phyloP scores from a whole-genome alignment of 2,329 filamentous ascomycete genomes.

The Paramyrothecium sp. region DNA sequence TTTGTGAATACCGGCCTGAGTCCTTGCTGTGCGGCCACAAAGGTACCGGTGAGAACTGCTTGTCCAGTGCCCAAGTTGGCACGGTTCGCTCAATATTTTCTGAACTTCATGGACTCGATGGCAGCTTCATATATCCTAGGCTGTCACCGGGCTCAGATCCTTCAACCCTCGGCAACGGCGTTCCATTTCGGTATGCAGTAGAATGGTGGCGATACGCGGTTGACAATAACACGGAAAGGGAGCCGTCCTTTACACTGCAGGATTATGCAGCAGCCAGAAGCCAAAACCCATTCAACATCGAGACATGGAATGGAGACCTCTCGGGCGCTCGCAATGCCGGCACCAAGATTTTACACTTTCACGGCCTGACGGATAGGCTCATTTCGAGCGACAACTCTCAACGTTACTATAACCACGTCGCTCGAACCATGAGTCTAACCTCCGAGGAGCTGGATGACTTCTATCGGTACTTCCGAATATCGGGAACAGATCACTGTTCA shows the following conservation, averaged over 20 bases:
- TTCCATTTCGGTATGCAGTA: slow-evolving; percentile 12
- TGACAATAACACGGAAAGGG: slow-evolving; percentile 9
- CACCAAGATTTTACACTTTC: neutral
- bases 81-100: slow-evolving; percentile 30
- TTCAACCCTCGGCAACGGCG: slow-evolving; percentile 43
- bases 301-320: neutral
- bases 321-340: neutral
- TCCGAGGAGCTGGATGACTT: slow-evolving; percentile 9
- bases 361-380: neutral
- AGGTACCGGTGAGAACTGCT: slow-evolving; percentile 25
- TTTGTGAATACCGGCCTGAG: slow-evolving; percentile 43
- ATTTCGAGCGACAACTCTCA: neutral
- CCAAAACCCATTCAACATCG: neutral
- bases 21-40: slow-evolving; percentile 32
- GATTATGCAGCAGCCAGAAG: neutral
- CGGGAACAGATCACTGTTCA: neutral
- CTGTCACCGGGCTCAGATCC: slow-evolving; percentile 49
- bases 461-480: neutral
- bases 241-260: slow-evolving; percentile 32
- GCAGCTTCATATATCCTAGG: slow-evolving; percentile 36
- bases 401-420: neutral
- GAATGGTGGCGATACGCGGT: neutral
- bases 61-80: slow-evolving; percentile 40
- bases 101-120: slow-evolving; percentile 23
- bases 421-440: neutral